Percentiles rank a stretch among this genome's conserved stretches.
Conservation (phyloP, 139 green algal species). For the Chlamydomonas eustigma region DNA sequence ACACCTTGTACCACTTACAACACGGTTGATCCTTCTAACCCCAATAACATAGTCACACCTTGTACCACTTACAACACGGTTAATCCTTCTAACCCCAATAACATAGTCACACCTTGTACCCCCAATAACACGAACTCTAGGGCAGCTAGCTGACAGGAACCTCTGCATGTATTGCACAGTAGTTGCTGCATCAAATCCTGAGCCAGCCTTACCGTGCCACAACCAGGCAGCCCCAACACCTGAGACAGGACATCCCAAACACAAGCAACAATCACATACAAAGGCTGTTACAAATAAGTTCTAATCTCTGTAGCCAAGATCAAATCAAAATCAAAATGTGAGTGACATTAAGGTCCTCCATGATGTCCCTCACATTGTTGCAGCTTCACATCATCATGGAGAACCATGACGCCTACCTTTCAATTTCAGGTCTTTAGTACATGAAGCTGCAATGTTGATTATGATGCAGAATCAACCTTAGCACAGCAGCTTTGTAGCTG, state of each 20-base stretch:
- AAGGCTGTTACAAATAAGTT: background rate
- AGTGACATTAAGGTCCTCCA: too few species aligned
- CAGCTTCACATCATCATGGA: too few species aligned
- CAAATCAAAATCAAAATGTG: background rate
- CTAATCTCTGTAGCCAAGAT: background rate
- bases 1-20: background rate
- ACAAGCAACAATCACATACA: background rate
- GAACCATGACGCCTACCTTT: too few species aligned
- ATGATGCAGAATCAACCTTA: background rate
- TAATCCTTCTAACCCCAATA: background rate
- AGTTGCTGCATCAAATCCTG: slow-evolving; percentile 31
- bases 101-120: slow-evolving; percentile 56
- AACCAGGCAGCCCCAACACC: slow-evolving; percentile 70
- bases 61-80: background rate
- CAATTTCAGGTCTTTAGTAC: too few species aligned
- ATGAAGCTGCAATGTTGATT: background rate
- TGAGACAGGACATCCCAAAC: slow-evolving; percentile 7
- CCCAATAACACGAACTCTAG: slow-evolving; percentile 70
- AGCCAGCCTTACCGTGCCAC: slow-evolving; percentile 59
- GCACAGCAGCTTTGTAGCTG: background rate
- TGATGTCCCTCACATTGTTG: too few species aligned
- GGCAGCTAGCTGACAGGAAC: slow-evolving; percentile 56
- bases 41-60: background rate
- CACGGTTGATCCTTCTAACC: background rate
- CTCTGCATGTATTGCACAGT: slow-evolving; percentile 58